These are phyloP conservation scores for Pneumocystis sp. DNA, from an alignment of 1,139 yeast species.

Conservation along the genomic window DNA sequence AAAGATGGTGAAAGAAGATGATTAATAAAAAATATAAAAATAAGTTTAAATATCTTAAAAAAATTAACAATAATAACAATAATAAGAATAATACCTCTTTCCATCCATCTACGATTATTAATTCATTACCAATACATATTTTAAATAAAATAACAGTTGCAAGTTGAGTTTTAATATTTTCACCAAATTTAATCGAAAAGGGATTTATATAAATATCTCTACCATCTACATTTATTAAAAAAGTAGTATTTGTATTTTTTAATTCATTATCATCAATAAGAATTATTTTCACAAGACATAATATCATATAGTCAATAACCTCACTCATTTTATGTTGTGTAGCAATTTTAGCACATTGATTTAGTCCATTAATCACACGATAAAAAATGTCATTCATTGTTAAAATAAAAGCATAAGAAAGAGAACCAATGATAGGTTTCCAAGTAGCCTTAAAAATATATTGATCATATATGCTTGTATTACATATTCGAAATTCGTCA, in stretches of 20 bases:
- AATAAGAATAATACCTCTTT: slow-evolving; percentile 26
- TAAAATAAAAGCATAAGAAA: slow-evolving; percentile 63
- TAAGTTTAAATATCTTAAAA: slow-evolving; percentile 31
- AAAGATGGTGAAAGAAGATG: slow-evolving; percentile 59
- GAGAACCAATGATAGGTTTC: slow-evolving; percentile 47
- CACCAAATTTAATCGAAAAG: slow-evolving; percentile 68
- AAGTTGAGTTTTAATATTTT: slow-evolving; percentile 81
- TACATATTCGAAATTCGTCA: slow-evolving; percentile 12
- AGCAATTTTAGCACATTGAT: slow-evolving; percentile 68
- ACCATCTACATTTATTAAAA: slow-evolving; percentile 29
- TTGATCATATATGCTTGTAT: slow-evolving; percentile 42
- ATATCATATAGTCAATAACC: slow-evolving; percentile 51
- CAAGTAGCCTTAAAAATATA: slow-evolving; percentile 52
- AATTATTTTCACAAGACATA: slow-evolving; percentile 40
- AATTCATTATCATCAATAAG: slow-evolving; percentile 32
- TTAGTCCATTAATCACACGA: slow-evolving; percentile 72
- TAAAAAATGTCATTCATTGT: slow-evolving; percentile 85
- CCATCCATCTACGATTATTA: slow-evolving; percentile 42
- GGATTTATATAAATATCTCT: slow-evolving; percentile 63
- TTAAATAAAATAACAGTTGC: slow-evolving; percentile 76
- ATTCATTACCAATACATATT: slow-evolving; percentile 45
- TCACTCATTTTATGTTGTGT: slow-evolving; percentile 42
- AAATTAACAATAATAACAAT: neutral
- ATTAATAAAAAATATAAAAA: slow-evolving; percentile 56
- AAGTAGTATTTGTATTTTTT: slow-evolving; percentile 25